Percentiles rank a stretch among this genome's conserved stretches.
phyloP scores from a whole-genome alignment of 495 filamentous ascomycete genomes.

The Neurospora intermedia region DNA sequence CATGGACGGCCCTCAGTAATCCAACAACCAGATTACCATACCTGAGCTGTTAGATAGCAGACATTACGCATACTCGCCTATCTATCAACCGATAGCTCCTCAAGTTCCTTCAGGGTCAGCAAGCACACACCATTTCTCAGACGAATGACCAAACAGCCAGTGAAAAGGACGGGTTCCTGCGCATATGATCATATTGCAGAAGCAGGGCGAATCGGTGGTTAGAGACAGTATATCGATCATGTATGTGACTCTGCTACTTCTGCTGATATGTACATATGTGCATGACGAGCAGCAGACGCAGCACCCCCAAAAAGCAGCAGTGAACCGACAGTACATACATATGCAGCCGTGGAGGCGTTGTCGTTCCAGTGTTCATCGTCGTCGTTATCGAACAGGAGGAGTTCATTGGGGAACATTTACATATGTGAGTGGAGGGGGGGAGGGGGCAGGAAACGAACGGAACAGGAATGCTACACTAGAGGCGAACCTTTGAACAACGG shows the following conservation, averaged over 20 bases:
- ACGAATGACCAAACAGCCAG: slow-evolving; percentile 4
- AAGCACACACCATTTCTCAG: not conserved
- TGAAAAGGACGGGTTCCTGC: slow-evolving; percentile 25
- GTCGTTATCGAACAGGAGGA: not conserved
- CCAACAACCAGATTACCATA: not conserved
- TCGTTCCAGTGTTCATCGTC: not conserved
- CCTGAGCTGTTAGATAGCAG: not conserved
- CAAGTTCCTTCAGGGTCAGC: too few relatives aligned
- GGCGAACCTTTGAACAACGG: not conserved
- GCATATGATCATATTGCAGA: slow-evolving; percentile 10
- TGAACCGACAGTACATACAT: not conserved
- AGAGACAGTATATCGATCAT: slow-evolving; percentile 4
- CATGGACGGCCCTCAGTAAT: not conserved
- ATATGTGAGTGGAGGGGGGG: not conserved
- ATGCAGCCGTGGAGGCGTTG: not conserved
- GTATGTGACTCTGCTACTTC: slow-evolving; percentile 3
- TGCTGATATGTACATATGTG: not conserved
- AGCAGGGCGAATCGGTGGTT: not conserved
- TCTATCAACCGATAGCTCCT: not conserved
- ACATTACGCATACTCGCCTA: not conserved
- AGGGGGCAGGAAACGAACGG: not conserved
- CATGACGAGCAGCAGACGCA: not conserved
- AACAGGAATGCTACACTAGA: not conserved
- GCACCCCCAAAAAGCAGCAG: not conserved
- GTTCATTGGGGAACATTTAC: not conserved